A percentile compares a stretch with the other conserved stretches of the same genome.
Evolutionary conservation across 306 rosid genomes (phyloP).

Genomic region (Casuarina cunninghamiana): DNA sequence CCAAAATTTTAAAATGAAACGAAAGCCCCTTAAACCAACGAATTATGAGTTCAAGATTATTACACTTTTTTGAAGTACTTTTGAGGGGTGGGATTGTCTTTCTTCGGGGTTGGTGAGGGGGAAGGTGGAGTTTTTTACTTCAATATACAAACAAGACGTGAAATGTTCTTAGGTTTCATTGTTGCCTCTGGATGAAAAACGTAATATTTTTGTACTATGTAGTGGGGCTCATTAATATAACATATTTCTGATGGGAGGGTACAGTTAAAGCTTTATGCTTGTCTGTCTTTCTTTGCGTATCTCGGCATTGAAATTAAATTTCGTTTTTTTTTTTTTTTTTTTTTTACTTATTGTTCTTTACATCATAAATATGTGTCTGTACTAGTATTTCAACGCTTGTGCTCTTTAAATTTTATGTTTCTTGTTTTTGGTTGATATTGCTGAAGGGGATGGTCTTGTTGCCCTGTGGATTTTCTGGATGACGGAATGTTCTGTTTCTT

Average conservation of each 20-base stretch:
- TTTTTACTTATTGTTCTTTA: no score
- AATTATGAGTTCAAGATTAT: background rate
- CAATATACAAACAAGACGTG: background rate
- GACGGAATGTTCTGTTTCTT: background rate
- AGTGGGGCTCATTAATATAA: background rate
- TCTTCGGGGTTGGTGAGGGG: background rate
- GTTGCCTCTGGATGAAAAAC: background rate
- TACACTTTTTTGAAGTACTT: background rate
- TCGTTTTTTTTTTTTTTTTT: no score
- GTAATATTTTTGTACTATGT: no score
- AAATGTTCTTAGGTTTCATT: background rate
- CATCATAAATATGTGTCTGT: background rate
- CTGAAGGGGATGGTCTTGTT: constrained; percentile 13
- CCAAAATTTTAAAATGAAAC: background rate
- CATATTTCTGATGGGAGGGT: background rate
- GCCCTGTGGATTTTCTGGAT: background rate
- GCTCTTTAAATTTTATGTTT: constrained; percentile 8
- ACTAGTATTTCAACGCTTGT: background rate
- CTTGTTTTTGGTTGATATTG: constrained; percentile 13
- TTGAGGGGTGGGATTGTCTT: background rate
- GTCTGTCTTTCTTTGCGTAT: background rate
- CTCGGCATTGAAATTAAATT: background rate
- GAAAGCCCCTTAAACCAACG: background rate
- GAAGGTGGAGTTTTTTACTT: background rate
- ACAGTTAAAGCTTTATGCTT: background rate